Percentiles rank a stretch among this genome's conserved stretches.
phyloP scores from a whole-genome alignment of 2,329 filamentous ascomycete genomes.

The Aspergillus sp. region DNA sequence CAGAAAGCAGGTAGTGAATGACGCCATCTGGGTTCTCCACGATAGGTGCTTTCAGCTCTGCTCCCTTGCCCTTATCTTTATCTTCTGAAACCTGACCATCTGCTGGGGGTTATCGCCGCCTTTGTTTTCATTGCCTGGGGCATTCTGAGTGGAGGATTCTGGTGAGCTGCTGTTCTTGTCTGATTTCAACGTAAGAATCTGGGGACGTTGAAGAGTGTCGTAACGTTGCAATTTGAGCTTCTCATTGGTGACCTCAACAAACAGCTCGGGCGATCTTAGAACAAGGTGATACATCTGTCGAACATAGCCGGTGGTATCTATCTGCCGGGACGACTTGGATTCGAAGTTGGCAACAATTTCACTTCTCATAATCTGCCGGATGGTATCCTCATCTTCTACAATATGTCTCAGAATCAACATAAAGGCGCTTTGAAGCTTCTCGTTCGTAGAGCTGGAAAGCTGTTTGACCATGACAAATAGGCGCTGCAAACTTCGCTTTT shows the following conservation, averaged over 20 bases:
- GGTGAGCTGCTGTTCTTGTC: slow-evolving; percentile 30
- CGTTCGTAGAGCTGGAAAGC: slow-evolving; percentile 71
- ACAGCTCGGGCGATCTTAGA: slow-evolving; percentile 75
- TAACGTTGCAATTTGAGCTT: slow-evolving; percentile 69
- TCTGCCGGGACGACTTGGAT: slow-evolving; percentile 48
- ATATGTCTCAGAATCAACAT: slow-evolving; percentile 88
- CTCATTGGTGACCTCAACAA: slow-evolving; percentile 83
- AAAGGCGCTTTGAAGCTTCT: slow-evolving; percentile 68
- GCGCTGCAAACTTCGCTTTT: slow-evolving; percentile 83
- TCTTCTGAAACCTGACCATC: slow-evolving; percentile 11
- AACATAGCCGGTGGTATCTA: slow-evolving; percentile 69
- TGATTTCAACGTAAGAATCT: slow-evolving; percentile 50
- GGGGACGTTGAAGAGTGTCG: slow-evolving; percentile 50
- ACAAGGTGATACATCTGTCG: slow-evolving; percentile 74
- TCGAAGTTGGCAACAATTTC: slow-evolving; percentile 81
- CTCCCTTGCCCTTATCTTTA: slow-evolving; percentile 49
- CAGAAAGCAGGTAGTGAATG: slow-evolving; percentile 88
- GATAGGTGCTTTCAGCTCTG: slow-evolving; percentile 73
- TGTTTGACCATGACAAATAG: slow-evolving; percentile 96
- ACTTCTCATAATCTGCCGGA: slow-evolving; percentile 85
- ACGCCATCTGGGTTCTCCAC: slow-evolving; percentile 93
- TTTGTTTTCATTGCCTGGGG: slow-evolving; percentile 25
- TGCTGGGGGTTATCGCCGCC: slow-evolving; percentile 23
- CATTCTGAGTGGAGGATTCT: slow-evolving; percentile 17
- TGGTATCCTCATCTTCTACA: slow-evolving; percentile 85